Percentiles rank a stretch among this genome's conserved stretches.
Evolutionary conservation across 306 rosid genomes (phyloP).

Genomic region (Begonia peltatifolia): DNA sequence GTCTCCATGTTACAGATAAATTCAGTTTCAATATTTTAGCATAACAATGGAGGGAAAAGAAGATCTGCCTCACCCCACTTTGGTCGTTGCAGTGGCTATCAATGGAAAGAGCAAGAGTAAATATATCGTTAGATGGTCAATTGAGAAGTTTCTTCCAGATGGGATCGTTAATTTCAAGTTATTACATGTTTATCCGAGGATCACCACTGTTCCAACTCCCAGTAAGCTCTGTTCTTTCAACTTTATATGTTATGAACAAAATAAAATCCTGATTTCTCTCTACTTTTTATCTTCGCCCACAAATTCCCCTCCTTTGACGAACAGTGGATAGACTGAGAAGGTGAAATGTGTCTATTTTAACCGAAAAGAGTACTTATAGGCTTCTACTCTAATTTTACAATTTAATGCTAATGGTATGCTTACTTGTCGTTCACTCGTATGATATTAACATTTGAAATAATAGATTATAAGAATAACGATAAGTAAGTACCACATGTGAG

Average conservation of each 20-base stretch:
- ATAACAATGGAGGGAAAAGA: conserved; percentile 28
- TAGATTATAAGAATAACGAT: too few species aligned
- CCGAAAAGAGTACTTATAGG: too few species aligned
- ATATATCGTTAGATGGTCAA: conserved; percentile 62
- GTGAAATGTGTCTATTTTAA: too few species aligned
- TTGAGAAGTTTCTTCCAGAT: conserved; percentile 69
- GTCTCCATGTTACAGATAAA: neutral
- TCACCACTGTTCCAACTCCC: conserved; percentile 63
- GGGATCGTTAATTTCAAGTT: conserved; percentile 50
- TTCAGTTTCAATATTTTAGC: neutral
- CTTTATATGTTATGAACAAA: conserved; percentile 3
- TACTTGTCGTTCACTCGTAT: too few species aligned
- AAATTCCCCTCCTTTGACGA: too few species aligned
- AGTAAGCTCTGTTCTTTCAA: conserved; percentile 28
- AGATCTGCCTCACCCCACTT: conserved; percentile 21
- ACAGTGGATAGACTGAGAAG: too few species aligned
- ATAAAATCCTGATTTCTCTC: too few species aligned
- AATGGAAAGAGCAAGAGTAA: conserved; percentile 68
- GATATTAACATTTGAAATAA: too few species aligned
- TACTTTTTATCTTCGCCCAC: too few species aligned
- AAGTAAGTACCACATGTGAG: too few species aligned
- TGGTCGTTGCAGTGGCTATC: conserved; percentile 61
- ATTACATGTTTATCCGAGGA: conserved; percentile 53
- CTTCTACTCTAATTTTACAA: too few species aligned
- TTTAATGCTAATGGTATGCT: too few species aligned